These are phyloP conservation scores for Arthrobotrys conoides DNA, from an alignment of 2,329 filamentous ascomycete genomes.

Conservation along the genomic window DNA sequence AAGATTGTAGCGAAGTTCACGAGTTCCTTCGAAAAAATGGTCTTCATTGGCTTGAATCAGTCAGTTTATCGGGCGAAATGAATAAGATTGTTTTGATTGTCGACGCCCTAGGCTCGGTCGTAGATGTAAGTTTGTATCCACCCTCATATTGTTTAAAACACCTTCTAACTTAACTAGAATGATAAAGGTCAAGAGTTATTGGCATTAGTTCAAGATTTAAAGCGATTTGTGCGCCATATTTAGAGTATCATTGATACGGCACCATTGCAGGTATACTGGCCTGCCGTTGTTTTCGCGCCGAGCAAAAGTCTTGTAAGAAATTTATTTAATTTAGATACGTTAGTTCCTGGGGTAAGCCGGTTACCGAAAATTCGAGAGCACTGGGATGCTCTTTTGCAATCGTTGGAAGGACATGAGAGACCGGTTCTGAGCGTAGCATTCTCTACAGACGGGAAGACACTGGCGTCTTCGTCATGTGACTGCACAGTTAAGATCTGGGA, in stretches of 20 bases:
- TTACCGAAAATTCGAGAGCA: not conserved
- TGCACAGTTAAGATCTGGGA: not conserved
- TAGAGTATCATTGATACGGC: not conserved
- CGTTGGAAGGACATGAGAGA: not conserved
- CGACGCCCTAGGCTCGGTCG: too few species aligned
- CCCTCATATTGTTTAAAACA: not conserved
- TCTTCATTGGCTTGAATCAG: slow-evolving; percentile 67
- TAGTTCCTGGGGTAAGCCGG: not conserved
- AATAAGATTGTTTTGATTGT: too few species aligned
- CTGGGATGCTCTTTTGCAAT: not conserved
- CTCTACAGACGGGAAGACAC: not conserved
- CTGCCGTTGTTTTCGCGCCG: too few species aligned
- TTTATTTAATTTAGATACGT: slow-evolving; percentile 5
- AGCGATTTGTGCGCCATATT: slow-evolving; percentile 30
- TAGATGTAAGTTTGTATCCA: slow-evolving; percentile 37
- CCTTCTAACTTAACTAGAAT: not conserved
- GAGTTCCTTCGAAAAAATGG: slow-evolving; percentile 65
- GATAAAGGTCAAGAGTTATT: not conserved
- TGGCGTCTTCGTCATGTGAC: not conserved
- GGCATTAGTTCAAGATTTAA: slow-evolving; percentile 21
- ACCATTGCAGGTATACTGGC: too few species aligned
- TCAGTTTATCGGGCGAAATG: slow-evolving; percentile 64
- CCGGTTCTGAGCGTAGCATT: not conserved
- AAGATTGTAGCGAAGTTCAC: slow-evolving; percentile 63
- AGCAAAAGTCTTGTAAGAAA: not conserved